Base-by-base conservation (phyloP, 805 yeast genomes). In the Schizosaccharomyces cryophilus region DNA sequence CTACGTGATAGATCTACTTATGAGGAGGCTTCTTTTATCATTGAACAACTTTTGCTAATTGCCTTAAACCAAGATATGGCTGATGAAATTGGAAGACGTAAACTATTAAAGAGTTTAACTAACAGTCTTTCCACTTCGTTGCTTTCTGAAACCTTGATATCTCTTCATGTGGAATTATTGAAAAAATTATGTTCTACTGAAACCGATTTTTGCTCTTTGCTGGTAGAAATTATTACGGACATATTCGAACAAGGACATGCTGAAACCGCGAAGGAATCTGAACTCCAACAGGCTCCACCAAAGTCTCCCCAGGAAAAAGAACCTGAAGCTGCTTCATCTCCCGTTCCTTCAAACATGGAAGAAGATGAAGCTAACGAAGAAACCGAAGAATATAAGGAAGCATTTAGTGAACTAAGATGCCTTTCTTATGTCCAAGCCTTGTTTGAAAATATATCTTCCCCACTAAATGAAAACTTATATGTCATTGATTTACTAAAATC, bases 41-140 rank as follows among this genome's bases (percentile, higher is more conserved):
- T 88, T 54, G 80, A 81, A 62, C 95, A 93, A 69, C 70, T 90
- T 24, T 69, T 90, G 47, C 70, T 73, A 9, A 78, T 87, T 31
- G 83, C 89, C 0, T 77, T 78, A 35, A 78, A 79, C 47, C 84
- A 84, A 67, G 97, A 93, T 69, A 87, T 80, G 67, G 83, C 87
- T 66, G 96, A 93, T 73, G 95, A 89, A 70, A 78, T 85, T 58
- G 96, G 96, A 24, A 79, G 96, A 67, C 78, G 95, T 69, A 80
- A 81, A 56, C 80, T 87, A 80, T 72, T 85, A 48, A 77, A 74
- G 38, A 75, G 80, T 1, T 71, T 82, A 4, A 75, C 87, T 21
- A 62, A 64, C n/a, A 66, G 70, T 1, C 60, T 70, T 62, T 76
- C 82, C 0, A 75, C 78, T 54, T 83, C 80, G 61, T 74, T 77